A percentile compares a stretch with the other conserved stretches of the same genome.
These are phyloP conservation scores for Allium fistulosum DNA, from an alignment of 106 monocot species.

Conservation along the genomic window DNA sequence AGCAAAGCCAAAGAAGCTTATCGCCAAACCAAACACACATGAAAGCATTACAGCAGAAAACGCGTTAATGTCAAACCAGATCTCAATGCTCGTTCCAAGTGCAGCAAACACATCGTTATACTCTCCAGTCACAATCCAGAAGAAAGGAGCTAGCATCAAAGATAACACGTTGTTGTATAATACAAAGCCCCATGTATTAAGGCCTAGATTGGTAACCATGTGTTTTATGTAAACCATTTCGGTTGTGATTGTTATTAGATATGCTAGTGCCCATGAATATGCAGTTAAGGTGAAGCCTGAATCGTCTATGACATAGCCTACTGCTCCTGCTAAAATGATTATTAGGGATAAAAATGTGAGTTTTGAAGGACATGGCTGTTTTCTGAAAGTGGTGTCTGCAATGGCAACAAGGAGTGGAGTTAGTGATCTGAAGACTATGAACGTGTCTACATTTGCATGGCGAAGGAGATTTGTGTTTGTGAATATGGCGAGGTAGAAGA, in stretches of 20 bases:
- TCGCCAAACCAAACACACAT: slow-evolving; percentile 75
- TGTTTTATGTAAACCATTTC: slow-evolving; percentile 98
- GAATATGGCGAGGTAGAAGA: slow-evolving; percentile 91
- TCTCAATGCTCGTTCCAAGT: slow-evolving; percentile 12
- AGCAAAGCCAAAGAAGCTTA: slow-evolving; percentile 97
- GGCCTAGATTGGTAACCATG: slow-evolving; percentile 70
- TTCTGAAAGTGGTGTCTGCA: slow-evolving; percentile 77
- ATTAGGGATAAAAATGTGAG: slow-evolving; percentile 72
- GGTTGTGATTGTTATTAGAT: slow-evolving; percentile 76
- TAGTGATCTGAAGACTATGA: slow-evolving; percentile 80
- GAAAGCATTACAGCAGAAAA: slow-evolving; percentile 67
- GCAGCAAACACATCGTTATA: slow-evolving; percentile 54
- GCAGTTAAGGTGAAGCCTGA: slow-evolving; percentile 70
- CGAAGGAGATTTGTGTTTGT: slow-evolving; percentile 90
- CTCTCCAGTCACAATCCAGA: slow-evolving; percentile 80
- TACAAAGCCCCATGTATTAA: slow-evolving; percentile 94
- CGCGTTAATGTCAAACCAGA: slow-evolving; percentile 36
- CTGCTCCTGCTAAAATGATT: slow-evolving; percentile 64
- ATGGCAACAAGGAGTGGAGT: slow-evolving; percentile 79
- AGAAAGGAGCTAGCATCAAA: slow-evolving; percentile 65
- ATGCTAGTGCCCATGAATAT: slow-evolving; percentile 86
- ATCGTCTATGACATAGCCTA: slow-evolving; percentile 80
- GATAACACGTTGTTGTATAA: slow-evolving; percentile 86
- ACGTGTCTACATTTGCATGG: slow-evolving; percentile 91
- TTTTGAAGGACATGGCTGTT: slow-evolving; percentile 77